Evolutionary conservation across 2,329 filamentous ascomycete genomes (phyloP).

Genomic region (Pyrenophora teres): DNA sequence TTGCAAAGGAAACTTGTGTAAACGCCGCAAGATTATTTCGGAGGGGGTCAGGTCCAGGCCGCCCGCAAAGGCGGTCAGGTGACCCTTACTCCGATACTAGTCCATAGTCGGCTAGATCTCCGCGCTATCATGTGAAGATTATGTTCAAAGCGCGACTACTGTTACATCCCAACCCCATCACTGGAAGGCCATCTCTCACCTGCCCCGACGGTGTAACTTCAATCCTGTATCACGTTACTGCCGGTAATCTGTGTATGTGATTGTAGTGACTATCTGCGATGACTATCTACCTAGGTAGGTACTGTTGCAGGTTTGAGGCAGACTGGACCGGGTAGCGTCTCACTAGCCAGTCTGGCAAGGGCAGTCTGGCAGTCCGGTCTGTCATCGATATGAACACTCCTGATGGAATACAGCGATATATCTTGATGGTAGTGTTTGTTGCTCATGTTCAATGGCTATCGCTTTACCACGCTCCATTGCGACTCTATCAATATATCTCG

Average conservation of each 20-base stretch:
- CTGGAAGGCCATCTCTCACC: background rate
- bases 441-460: too few species aligned
- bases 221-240: background rate
- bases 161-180: background rate
- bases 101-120: conserved; percentile 13
- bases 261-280: background rate
- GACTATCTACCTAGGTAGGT: background rate
- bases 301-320: conserved; percentile 6
- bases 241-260: background rate
- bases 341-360: background rate
- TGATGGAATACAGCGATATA: background rate
- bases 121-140: conserved; percentile 19
- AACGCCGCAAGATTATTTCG: conserved; percentile 35
- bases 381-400: conserved; percentile 12
- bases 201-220: background rate
- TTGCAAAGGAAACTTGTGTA: conserved; percentile 16
- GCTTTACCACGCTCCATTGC: background rate
- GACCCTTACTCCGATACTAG: conserved; percentile 15
- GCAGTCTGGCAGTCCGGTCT: conserved; percentile 8
- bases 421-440: background rate
- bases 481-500: background rate
- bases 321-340: conserved; percentile 14
- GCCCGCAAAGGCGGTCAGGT: conserved; percentile 14
- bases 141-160: background rate
- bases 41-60: conserved; percentile 29